Evolutionary conservation across 75 land plant genomes (phyloP), one percentile per base, ranked within the genome.

Genomic region (Picea glauca): DNA sequence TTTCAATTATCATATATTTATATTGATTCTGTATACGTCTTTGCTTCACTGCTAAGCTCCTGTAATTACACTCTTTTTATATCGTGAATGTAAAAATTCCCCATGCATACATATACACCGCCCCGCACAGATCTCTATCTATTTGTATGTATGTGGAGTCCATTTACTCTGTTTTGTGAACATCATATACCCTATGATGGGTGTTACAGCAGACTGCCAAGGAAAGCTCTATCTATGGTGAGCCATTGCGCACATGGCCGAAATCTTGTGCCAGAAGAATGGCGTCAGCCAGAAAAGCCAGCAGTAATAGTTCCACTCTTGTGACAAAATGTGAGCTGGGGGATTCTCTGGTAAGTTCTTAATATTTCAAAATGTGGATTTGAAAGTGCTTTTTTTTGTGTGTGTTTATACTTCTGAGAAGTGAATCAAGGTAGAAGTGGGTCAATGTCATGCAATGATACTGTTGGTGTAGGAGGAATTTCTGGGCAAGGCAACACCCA

Each of bases 381-480:
- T 79, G 78, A 23, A 62, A 38, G 4, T 38, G 20, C 0, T 17
- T 0, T 43, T 43, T 76, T 40, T 78, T 43, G 58, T 20, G 57
- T 15, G 13, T 11, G 35, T 4, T 43, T 32, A 18, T n/a, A 46
- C 9, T 75, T 12, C 6, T 64, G 18, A 33, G 18, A 13, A 31
- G 35, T 62, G 32, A 35, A 20, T n/a, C 76, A 66, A 21, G 50
- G 26, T 58, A 21, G 78, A 26, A 23, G 14, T 15, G n/a, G n/a
- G 17, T 15, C 8, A 63, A n/a, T 63, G 8, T 13, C 12, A 6
- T 21, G 62, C 40, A 32, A 57, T 77, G 17, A 15, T 62, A 20
- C 66, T 76, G 14, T n/a, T 50, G n/a, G 57, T 76, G 13, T 76
- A 95, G 97, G 99, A 96, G 78, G 98, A 92, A 85, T 96, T 94